These are phyloP conservation scores for Trichoderma atrobrunneum DNA, from an alignment of 2,329 filamentous ascomycete genomes.

Conservation along the genomic window DNA sequence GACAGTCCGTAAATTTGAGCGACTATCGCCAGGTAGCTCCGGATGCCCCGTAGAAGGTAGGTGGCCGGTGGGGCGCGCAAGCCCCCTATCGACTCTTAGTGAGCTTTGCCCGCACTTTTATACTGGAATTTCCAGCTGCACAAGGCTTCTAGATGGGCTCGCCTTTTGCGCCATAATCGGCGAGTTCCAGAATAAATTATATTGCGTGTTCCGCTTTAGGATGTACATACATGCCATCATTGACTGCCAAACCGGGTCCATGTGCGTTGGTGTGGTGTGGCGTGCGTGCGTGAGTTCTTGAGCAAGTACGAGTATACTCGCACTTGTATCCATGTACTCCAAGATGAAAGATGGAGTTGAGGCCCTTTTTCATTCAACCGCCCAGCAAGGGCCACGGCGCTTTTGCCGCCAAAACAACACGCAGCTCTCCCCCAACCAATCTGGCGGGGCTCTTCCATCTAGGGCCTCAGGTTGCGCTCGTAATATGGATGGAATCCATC, in stretches of 20 bases:
- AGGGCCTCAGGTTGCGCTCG: background rate
- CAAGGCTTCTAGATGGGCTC: background rate
- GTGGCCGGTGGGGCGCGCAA: background rate
- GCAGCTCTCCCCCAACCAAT: background rate
- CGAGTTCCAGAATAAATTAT: conserved; percentile 1
- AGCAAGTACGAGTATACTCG: background rate
- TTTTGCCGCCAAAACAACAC: background rate
- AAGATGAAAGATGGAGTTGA: background rate
- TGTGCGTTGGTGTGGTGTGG: too few relatives aligned
- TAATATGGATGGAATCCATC: background rate
- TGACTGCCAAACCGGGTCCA: background rate
- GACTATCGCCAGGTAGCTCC: conserved; percentile 11
- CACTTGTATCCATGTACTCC: background rate
- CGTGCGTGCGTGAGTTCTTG: background rate
- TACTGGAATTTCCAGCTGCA: background rate
- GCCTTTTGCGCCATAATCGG: background rate
- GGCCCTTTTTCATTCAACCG: background rate
- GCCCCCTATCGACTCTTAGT: conserved; percentile 4
- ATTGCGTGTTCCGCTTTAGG: background rate
- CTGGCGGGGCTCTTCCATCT: background rate
- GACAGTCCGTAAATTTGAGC: conserved; percentile 7
- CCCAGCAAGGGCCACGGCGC: background rate
- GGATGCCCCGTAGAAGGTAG: conserved; percentile 5
- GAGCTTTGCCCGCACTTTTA: background rate
- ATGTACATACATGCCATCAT: background rate